phyloP scores from a whole-genome alignment of 345 rosid species.

The Citrus glauca region DNA sequence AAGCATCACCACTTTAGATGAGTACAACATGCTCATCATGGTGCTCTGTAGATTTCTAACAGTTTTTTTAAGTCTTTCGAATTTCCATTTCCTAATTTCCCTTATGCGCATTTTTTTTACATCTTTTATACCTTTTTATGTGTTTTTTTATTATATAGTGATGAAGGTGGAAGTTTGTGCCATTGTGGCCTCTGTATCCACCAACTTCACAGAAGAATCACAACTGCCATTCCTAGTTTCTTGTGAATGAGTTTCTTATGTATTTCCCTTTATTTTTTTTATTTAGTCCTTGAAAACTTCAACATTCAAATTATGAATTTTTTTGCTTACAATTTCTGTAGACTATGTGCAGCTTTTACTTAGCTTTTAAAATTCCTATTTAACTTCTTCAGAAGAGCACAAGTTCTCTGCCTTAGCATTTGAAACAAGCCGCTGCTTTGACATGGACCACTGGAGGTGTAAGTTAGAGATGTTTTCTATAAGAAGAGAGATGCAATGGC shows the following conservation, averaged over 20 bases:
- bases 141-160: not conserved
- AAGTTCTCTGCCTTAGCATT: no score
- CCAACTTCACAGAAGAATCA: not conserved
- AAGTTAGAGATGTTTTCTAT: no score
- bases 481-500: no score
- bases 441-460: no score
- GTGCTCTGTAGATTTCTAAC: conserved; percentile 4
- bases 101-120: not conserved
- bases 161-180: not conserved
- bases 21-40: conserved; percentile 1
- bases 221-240: not conserved
- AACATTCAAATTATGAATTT: not conserved
- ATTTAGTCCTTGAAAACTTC: not conserved
- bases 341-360: not conserved
- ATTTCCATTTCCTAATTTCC: conserved; percentile 3
- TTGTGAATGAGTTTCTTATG: not conserved
- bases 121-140: not conserved
- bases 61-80: not conserved
- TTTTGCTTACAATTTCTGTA: not conserved
- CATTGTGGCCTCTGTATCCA: not conserved
- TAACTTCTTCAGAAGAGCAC: no score
- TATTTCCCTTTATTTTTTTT: not conserved
- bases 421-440: no score
- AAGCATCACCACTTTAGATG: conserved; percentile 38
- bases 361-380: not conserved